Base-by-base conservation (phyloP, 2,329 filamentous ascomycete species). In the Colletotrichum sp. region DNA sequence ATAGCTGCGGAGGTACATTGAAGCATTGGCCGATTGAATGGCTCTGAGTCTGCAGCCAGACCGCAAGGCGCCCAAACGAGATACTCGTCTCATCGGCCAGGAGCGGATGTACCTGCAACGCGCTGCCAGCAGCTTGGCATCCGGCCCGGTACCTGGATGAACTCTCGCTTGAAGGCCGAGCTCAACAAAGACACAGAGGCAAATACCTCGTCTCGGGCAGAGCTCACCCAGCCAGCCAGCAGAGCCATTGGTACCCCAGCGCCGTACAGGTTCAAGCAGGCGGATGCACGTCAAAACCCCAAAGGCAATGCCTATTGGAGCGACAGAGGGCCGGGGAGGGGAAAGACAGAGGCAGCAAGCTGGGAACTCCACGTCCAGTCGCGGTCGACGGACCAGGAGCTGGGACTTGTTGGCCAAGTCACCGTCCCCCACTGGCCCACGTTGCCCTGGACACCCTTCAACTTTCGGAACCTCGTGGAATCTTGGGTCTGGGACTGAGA, bases 381-480 rank as follows among this genome's bases (percentile, higher is more conserved):
- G 28, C n/a, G n/a, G 44, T 52, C 44, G 44, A 52, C 16, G n/a
- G 44, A 52, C 44, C 44, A 21, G 12, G 44, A 3, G 44, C 44
- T 52, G 44, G 44, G 44, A 52, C 44, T 52, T 2, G 44, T 34
- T 64, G 65, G 64, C 59, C 74, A 66, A 69, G 71, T 74, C 30
- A 74, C 57, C 71, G 36, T 74, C 71, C 74, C 73, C 70, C 74
- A 74, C 74, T 74, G 57, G 74, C 74, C 74, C 74, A 76, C 59
- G 70, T 76, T 74, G 70, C 28, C 65, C 70, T 55, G 44, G 59
- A 65, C 74, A 76, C 18, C 68, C 55, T 73, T 68, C 63, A 69
- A 60, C 18, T 15, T 57, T 68, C 63, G 67, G 75, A 76, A 76
- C 49, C 36, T 55, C 60, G 72, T 76, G 55, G 75, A 76, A 76